These are phyloP conservation scores for Nannochloropsis salina DNA, from an alignment of 108 stramenopile species.

Conservation along the genomic window DNA sequence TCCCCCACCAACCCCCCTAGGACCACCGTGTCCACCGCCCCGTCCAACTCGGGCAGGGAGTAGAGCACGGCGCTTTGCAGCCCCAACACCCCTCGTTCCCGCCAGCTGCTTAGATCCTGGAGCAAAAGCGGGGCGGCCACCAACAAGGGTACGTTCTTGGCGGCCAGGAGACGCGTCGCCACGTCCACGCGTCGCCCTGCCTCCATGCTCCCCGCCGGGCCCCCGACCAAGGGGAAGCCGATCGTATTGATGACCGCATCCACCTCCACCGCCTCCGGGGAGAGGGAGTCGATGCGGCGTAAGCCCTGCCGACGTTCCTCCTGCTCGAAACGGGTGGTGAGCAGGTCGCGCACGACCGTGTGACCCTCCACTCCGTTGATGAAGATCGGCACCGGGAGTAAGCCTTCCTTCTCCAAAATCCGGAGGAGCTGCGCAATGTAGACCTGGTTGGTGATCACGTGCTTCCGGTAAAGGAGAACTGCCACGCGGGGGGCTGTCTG, in stretches of 20 bases:
- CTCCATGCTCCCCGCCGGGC: slow-evolving; percentile 74
- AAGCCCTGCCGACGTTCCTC: slow-evolving; percentile 18
- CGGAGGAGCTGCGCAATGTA: slow-evolving; percentile 67
- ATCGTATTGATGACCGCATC: slow-evolving; percentile 76
- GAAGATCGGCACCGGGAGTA: slow-evolving; percentile 74
- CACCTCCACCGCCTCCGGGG: slow-evolving; percentile 53
- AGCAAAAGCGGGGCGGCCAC: slow-evolving; percentile 68
- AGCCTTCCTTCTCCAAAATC: slow-evolving; percentile 61
- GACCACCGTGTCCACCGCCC: slow-evolving; percentile 75
- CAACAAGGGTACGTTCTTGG: slow-evolving; percentile 71
- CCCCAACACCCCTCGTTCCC: slow-evolving; percentile 67
- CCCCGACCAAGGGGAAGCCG: slow-evolving; percentile 71
- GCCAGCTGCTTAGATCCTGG: slow-evolving; percentile 66
- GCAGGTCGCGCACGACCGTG: slow-evolving; percentile 60
- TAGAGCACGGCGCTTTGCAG: slow-evolving; percentile 69
- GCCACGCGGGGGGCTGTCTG: slow-evolving; percentile 62
- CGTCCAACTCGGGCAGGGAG: slow-evolving; percentile 73
- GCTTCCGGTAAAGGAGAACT: slow-evolving; percentile 69
- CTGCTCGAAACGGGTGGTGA: background rate
- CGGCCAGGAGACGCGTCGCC: slow-evolving; percentile 59
- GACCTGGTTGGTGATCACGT: slow-evolving; percentile 70
- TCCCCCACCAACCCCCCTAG: slow-evolving; percentile 75
- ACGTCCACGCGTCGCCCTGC: slow-evolving; percentile 70
- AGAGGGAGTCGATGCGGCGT: slow-evolving; percentile 55
- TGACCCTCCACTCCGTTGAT: slow-evolving; percentile 82